These are phyloP conservation scores for Tetrahymena thermophila DNA, from an alignment of 73 alveolate genomes.

Conservation along the genomic window DNA sequence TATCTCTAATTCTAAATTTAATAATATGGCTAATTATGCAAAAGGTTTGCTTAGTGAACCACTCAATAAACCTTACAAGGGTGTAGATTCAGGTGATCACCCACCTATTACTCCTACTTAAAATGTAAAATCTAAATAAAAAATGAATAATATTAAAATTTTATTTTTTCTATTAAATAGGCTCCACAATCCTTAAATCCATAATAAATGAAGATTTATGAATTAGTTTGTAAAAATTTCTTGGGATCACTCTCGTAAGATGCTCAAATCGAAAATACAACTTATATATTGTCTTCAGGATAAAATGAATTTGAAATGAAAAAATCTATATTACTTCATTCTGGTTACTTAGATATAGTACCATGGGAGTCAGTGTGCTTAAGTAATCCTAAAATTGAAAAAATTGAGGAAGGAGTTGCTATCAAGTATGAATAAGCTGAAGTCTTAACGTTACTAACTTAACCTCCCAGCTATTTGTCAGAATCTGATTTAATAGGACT, in stretches of 20 bases:
- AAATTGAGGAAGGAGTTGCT: neutral
- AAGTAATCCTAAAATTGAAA: neutral
- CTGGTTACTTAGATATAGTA: constrained; percentile 78
- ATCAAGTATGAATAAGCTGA: neutral
- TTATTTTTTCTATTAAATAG: neutral
- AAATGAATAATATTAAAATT: neutral
- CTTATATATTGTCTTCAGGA: constrained; percentile 65
- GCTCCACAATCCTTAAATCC: constrained; percentile 58
- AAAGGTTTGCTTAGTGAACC: neutral
- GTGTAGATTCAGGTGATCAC: constrained; percentile 97
- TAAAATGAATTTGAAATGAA: constrained; percentile 72
- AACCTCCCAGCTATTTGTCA: constrained; percentile 93
- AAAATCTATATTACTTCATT: constrained; percentile 61
- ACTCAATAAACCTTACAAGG: constrained; percentile 61
- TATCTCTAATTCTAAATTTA: constrained; percentile 21
- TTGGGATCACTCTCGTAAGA: constrained; percentile 94
- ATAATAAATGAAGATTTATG: constrained; percentile 45
- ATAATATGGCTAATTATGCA: neutral
- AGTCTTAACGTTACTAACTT: constrained; percentile 55
- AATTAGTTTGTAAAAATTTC: constrained; percentile 84
- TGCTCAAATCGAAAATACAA: constrained; percentile 74
- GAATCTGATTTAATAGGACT: constrained; percentile 90
- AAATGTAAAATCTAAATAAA: constrained; percentile 60
- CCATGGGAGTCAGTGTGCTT: neutral
- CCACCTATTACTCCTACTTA: constrained; percentile 99